Conservation (phyloP, 2,329 filamentous ascomycete genomes). For the Ophiostoma ulmi region DNA sequence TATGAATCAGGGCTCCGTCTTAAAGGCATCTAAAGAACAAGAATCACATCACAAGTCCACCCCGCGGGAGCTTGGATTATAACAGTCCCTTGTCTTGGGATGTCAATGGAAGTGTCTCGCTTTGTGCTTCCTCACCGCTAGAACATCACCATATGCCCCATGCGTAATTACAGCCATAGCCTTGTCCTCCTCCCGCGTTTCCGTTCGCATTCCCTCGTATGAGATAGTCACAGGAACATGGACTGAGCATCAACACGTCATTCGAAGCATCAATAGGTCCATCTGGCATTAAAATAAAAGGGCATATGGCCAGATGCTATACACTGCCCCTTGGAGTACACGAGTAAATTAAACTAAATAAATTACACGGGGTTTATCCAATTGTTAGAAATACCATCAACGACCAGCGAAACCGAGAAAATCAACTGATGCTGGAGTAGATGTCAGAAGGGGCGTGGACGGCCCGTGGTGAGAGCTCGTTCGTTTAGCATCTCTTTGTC, state of each 20-base stretch:
- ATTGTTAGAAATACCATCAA: background rate
- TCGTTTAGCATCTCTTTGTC: background rate
- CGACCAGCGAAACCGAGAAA: background rate
- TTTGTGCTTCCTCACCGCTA: background rate
- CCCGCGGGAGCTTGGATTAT: background rate
- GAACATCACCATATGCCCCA: background rate
- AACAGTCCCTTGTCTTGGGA: background rate
- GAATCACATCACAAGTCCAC: background rate
- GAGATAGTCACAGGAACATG: background rate
- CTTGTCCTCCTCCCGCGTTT: background rate
- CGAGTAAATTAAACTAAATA: no score
- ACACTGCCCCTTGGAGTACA: no score
- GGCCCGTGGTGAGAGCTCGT: background rate
- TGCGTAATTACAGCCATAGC: background rate
- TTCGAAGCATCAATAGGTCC: background rate
- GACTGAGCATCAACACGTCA: background rate
- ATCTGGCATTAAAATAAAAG: background rate
- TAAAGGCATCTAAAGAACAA: no score
- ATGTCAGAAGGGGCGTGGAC: background rate
- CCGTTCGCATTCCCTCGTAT: background rate
- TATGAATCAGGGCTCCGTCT: background rate
- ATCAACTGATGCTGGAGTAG: background rate
- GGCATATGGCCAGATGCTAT: background rate
- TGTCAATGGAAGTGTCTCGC: background rate
- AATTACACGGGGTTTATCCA: background rate